Base-by-base conservation (phyloP, 2,329 filamentous ascomycete genomes). In the Botrytis sinoallii region DNA sequence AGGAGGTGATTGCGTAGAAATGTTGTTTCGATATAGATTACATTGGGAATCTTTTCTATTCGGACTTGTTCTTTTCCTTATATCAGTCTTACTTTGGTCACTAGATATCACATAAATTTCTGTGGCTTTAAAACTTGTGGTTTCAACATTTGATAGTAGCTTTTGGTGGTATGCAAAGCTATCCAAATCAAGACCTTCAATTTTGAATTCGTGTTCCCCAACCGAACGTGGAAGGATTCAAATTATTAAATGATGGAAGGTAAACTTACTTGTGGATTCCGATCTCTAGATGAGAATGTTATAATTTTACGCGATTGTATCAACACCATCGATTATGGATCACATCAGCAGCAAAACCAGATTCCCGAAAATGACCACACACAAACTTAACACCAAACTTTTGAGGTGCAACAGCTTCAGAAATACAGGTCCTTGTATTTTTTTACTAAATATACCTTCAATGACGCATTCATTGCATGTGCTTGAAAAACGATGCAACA, bases 21-120 rank as follows among this genome's bases (percentile, higher is more conserved):
- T 32, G 0, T 18, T 32, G 14, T 9, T 57, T 29, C n/a, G 1
- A 57, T 8, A 29, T 29, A 29, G 14, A 32, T 57, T 18, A 3
- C 0, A 18, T 29, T 55, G 14, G 6, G n/a, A 18, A 18, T 57
- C 0, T 57, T 32, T 8, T 4, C 3, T 29, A 2, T 18, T 32
- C 3, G 14, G 6, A 29, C 3, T 57, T 32, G 1, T 16, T 18
- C 0, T 29, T 18, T 1, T 4, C n/a, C 3, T 57, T 32, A 0
- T 8, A 29, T 9, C 6, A 29, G 14, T 29, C n/a, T 3, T 3
- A 4, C 1, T 57, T 57, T 32, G 7, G n/a, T 55, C n/a, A 55
- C 12, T 29, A 7, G 1, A n/a, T 55, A 7, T 18, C 12, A 18
- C 18, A 18, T 3, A 18, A 29, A 55, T 1, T 18, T 55, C 14